Conservation (phyloP, 73 alveolate species). For the Paramecium pentaurelia region DNA sequence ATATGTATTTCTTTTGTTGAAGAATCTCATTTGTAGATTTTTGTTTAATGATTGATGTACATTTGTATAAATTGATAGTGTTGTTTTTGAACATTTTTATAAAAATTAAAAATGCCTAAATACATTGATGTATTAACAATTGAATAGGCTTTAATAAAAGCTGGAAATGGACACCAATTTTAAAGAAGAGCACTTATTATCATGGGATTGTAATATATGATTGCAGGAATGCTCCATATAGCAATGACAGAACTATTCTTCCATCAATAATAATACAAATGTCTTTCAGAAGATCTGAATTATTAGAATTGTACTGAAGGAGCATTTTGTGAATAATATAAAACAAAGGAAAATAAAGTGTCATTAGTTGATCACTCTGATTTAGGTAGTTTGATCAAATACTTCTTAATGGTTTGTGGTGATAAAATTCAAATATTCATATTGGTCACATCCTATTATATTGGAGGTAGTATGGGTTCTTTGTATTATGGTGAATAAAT, state of each 20-base stretch:
- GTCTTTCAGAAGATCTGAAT: neutral
- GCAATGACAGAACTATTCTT: neutral
- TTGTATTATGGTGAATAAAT: constrained; percentile 6
- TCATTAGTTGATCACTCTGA: neutral
- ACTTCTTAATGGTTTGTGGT: neutral
- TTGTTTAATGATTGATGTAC: neutral
- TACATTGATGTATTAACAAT: neutral
- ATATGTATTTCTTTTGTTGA: neutral
- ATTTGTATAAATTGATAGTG: neutral
- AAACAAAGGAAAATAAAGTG: neutral
- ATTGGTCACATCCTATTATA: neutral
- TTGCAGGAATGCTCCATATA: neutral
- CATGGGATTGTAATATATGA: neutral
- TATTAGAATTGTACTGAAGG: neutral
- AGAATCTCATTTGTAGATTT: neutral
- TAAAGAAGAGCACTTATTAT: neutral
- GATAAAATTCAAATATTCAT: neutral
- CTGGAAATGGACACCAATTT: constrained; percentile 14
- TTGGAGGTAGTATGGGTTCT: constrained; percentile 28
- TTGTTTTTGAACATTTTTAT: neutral
- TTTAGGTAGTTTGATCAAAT: neutral
- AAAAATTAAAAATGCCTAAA: neutral
- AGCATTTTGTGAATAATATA: neutral
- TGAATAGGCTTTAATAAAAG: constrained; percentile 24
- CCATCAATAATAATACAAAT: neutral